Evolutionary conservation across 208 protist species (phyloP), one percentile per base, ranked within the genome.

Genomic region (Trypanosoma theileri): DNA sequence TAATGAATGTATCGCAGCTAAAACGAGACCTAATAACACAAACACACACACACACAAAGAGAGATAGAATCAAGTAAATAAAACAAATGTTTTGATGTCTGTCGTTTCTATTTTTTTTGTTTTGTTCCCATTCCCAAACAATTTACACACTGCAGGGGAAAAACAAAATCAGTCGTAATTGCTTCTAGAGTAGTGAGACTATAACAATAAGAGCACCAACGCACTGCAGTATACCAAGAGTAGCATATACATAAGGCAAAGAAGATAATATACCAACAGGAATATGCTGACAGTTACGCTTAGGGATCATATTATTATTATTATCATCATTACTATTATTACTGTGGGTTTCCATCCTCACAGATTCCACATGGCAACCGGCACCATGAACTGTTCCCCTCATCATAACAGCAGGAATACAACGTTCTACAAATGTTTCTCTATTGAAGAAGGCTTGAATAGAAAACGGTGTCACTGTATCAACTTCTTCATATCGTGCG

Each of bases 401-500:
- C 45, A 92, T 21, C 16, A 54, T 44, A 6, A 94, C 56, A 9
- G 50, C 40, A 8, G 59, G 42, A 31, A 94, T 71, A 53, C 88
- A 94, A 12, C 83, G 78, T 7, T 44, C 41, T 62, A 89, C 85
- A 61, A 80, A 84, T 4, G 75, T 61, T 21, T 72, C 56, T 42
- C 59, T 68, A 21, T 70, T 71, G 6, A 94, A 57, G 57, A 94
- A 89, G 19, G 41, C 35, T 12, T 41, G 14, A 24, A 85, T 4
- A 1, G 80, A 81, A 64, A 92, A 89, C 2, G 66, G 51, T 24
- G 53, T 73, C 8, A 68, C 58, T 12, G 56, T 63, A 52, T 93
- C 82, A 10, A 88, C 60, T 2, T 66, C 72, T 52, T 92, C 85
- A 71, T 95, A 95, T 59, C 89, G 82, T 26, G 81, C 78, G 72